phyloP scores from a whole-genome alignment of 1,284 basidiomycete genomes.

The Austroboletus novae-zelandiae region DNA sequence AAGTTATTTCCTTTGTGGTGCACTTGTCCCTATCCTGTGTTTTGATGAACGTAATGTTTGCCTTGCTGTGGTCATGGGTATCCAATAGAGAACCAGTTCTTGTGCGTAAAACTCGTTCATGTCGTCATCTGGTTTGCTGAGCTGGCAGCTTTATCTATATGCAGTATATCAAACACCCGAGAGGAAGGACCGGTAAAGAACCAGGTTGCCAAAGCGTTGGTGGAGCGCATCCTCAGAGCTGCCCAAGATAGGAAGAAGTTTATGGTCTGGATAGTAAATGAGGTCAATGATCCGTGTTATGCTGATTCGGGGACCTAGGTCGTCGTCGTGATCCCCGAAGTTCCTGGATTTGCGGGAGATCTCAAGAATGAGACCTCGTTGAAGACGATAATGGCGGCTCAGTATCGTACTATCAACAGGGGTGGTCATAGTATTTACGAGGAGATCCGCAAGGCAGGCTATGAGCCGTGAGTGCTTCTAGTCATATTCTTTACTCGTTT shows the following conservation, averaged over 20 bases:
- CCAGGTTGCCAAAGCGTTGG: slow-evolving; percentile 77
- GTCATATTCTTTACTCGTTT: background rate
- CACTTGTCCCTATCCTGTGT: slow-evolving; percentile 1
- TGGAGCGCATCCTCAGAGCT: slow-evolving; percentile 81
- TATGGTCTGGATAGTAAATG: slow-evolving; percentile 47
- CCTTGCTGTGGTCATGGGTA: slow-evolving; percentile 11
- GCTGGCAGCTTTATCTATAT: slow-evolving; percentile 1
- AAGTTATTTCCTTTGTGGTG: slow-evolving; percentile 22
- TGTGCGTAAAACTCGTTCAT: slow-evolving; percentile 50
- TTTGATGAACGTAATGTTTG: slow-evolving; percentile 7
- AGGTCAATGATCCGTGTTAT: background rate
- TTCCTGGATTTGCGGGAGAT: slow-evolving; percentile 81
- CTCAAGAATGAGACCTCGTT: slow-evolving; percentile 69
- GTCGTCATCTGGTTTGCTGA: slow-evolving; percentile 7
- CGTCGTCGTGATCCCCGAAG: slow-evolving; percentile 79
- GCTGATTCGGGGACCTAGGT: slow-evolving; percentile 44
- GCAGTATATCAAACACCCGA: slow-evolving; percentile 74
- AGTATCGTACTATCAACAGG: slow-evolving; percentile 84
- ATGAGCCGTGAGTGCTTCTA: slow-evolving; percentile 68
- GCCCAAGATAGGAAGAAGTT: slow-evolving; percentile 72
- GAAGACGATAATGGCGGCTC: slow-evolving; percentile 81
- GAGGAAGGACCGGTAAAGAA: slow-evolving; percentile 73
- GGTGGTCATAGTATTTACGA: slow-evolving; percentile 88
- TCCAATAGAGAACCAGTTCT: slow-evolving; percentile 85
- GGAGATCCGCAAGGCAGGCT: slow-evolving; percentile 73